Base-by-base conservation (phyloP, 1,139 yeast species). In the Tardiomyces blankii region DNA sequence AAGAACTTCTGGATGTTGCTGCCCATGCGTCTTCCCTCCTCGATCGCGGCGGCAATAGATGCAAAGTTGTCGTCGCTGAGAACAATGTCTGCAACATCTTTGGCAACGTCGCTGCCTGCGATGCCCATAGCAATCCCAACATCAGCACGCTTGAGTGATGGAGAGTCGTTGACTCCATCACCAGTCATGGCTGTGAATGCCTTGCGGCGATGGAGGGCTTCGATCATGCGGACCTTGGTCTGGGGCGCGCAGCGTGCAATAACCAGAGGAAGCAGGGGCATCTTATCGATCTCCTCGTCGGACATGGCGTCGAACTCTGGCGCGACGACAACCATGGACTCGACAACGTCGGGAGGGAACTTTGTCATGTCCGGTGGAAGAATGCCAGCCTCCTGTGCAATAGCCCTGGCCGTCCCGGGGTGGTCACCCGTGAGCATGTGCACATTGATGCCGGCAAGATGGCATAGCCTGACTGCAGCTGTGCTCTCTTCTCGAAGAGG, bases 121-220 rank as follows among this genome's bases (percentile, higher is more conserved):
- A 93, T 93, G 43, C 91, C 91, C 91, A 82, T 82, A n/a, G 89
- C 87, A 60, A 83, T 82, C 54, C 94, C 93, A 47, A 84, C 87
- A 63, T 84, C 91, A 1, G 93, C 85, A 52, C 76, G 79, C 60
- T 82, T 82, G 63, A 84, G 71, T 3, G 87, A 78, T 18, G 93
- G 94, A 3, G 91, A 82, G 62, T 84, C 93, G 60, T 84, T 84
- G 44, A 83, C 89, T 54, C 93, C 93, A 63, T 83, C 93, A 54
- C 93, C 94, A 40, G 94, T 83, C 93, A 83, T 84, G 30, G 91
- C 93, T 53, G 82, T 79, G 58, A 78, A 81, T 52, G 77, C 78
- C 18, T 70, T 63, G 50, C 89, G 74, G 52, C 93, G 76, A 56
- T 83, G 91, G 41, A 84, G 70, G 0, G 93, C 91, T 38, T 83